A percentile compares a stretch with the other conserved stretches of the same genome.
Evolutionary conservation across 306 rosid species (phyloP).

Genomic region (Castanospermum australe): DNA sequence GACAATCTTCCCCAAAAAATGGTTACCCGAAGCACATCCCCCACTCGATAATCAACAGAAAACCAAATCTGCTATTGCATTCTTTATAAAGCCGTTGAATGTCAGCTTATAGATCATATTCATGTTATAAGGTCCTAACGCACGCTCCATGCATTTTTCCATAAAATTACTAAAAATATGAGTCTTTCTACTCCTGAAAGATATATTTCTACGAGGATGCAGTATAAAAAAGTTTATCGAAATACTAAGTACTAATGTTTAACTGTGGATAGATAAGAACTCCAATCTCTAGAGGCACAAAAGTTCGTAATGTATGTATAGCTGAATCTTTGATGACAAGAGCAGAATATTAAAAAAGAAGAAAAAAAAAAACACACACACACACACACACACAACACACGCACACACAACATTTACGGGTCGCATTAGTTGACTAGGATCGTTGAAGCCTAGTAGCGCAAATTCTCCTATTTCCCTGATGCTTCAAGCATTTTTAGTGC

Average conservation of each 20-base stretch:
- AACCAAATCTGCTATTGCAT: neutral
- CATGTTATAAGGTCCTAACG: neutral
- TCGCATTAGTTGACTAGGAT: too few relatives aligned
- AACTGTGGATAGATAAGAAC: neutral
- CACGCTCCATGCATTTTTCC: neutral
- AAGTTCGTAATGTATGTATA: neutral
- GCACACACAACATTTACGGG: too few relatives aligned
- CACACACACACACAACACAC: too few relatives aligned
- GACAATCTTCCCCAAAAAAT: neutral
- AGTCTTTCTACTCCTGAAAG: neutral
- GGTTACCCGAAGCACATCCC: too few relatives aligned
- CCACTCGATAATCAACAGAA: neutral
- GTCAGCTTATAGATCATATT: neutral
- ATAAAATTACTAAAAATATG: neutral
- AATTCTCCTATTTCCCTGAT: too few relatives aligned
- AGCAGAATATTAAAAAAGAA: neutral
- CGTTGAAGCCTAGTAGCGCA: too few relatives aligned
- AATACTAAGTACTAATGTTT: neutral
- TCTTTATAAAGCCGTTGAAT: neutral
- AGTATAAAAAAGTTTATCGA: neutral
- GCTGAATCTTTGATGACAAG: neutral
- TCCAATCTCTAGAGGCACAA: neutral
- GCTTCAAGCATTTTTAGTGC: too few relatives aligned
- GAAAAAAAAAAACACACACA: too few relatives aligned
- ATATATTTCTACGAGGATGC: neutral